phyloP scores from a whole-genome alignment of 2,329 filamentous ascomycete species.

The Apiospora saccharicola region DNA sequence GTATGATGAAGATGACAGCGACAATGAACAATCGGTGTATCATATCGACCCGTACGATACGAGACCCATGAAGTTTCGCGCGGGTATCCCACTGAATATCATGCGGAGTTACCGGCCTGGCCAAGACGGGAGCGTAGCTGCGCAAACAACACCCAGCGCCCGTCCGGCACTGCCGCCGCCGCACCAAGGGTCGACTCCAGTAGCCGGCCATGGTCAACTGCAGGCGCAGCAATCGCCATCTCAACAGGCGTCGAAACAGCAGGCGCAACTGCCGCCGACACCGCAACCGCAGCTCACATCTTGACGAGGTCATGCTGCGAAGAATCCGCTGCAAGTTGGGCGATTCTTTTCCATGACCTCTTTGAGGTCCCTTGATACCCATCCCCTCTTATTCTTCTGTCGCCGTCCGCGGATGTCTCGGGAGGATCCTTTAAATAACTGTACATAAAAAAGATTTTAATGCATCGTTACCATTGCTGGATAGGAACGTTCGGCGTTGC shows the following conservation, averaged over 20 bases:
- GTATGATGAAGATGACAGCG: slow-evolving; percentile 81
- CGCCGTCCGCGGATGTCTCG: not conserved
- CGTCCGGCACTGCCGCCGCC: slow-evolving; percentile 37
- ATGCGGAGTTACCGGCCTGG: slow-evolving; percentile 46
- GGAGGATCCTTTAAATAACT: slow-evolving; percentile 8
- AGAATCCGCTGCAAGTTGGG: not conserved
- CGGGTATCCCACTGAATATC: slow-evolving; percentile 44
- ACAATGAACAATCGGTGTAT: slow-evolving; percentile 80
- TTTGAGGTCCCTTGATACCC: slow-evolving; percentile 13
- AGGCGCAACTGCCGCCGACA: slow-evolving; percentile 8
- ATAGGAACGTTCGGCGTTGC: not conserved
- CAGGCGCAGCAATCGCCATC: slow-evolving; percentile 17
- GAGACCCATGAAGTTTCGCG: slow-evolving; percentile 65
- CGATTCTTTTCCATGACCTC: not conserved
- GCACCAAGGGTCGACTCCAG: slow-evolving; percentile 23
- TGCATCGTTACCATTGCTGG: slow-evolving; percentile 19
- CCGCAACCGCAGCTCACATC: slow-evolving; percentile 17
- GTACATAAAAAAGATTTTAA: slow-evolving; percentile 23
- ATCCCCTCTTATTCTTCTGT: slow-evolving; percentile 19
- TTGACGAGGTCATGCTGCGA: slow-evolving; percentile 1
- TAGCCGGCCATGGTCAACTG: not conserved
- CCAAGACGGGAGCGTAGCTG: slow-evolving; percentile 41
- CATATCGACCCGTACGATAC: slow-evolving; percentile 76
- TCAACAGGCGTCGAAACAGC: slow-evolving; percentile 12
- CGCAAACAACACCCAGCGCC: slow-evolving; percentile 31